Evolutionary conservation across 1,284 basidiomycete genomes (phyloP), one percentile per base, ranked within the genome.

Genomic region (Heimioporus punctisporus): DNA sequence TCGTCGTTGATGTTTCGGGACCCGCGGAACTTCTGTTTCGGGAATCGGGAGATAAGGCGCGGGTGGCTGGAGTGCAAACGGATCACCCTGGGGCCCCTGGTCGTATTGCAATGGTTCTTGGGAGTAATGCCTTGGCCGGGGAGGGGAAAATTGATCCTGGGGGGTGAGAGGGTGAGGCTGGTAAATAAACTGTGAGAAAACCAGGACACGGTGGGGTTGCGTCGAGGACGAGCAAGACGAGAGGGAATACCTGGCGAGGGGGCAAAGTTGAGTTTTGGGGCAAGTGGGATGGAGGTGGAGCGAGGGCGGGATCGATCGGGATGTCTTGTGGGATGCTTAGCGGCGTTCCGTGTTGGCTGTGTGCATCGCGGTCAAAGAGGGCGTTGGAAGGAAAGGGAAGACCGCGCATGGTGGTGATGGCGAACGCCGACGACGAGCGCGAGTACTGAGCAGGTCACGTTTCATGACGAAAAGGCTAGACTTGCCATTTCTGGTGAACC

Each of bases 41-140:
- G 70, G 73, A 56, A 80, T 72, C 55, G 77, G 78, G 55, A 84
- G 74, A 74, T 77, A 86, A 49, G 76, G 68, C 55, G 74, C 74
- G 46, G 76, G 74, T 53, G 80, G 80, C 57, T 80, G 82, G 40
- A 84, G 87, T 48, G 88, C 86, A 68, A 91, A 92, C 37, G 89
- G 89, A 73, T 92, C 90, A 56, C 90, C 89, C 64, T 89, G 86
- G 19, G 90, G 90, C 23, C 82, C 87, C 69, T 87, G 83, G 37
- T 84, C 79, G 64, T 88, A 90, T 54, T 83, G 69, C 70, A 62
- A 64, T 55, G 63, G 69, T 54, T 64, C 69, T 55, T 74, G 71
- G 15, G 65, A 61, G 58, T 77, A 74, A 39, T 74, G 66, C 55
- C 66, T 64, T n/a, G 54, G 60, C 28, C 44, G 60, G 28, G 54